Evolutionary conservation across 2,329 filamentous ascomycete species (phyloP), one percentile per base, ranked within the genome.

Genomic region (Botrytis paeoniae): DNA sequence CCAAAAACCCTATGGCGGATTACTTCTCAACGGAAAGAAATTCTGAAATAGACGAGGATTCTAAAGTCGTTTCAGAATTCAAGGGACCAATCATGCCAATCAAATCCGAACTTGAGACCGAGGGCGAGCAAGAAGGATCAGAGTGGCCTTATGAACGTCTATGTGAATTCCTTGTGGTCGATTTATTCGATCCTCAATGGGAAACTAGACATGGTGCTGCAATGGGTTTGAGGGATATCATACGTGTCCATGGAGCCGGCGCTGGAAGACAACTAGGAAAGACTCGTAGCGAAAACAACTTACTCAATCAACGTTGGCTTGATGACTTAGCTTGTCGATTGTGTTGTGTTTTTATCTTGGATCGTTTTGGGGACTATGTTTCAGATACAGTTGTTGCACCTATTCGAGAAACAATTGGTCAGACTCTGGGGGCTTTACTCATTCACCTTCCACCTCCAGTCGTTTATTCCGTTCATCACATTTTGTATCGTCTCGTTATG

Each of bases 341-440:
- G 66, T 95, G 95, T 82, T 97, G 93, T 81, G 95, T 99, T 70
- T 91, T 99, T 79, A 98, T 99, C 91, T 89, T 99, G 25, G 96
- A 99, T 83, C 91, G 95, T 70, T 99, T 99, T 80, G 97, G 95
- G 73, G 96, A 99, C 80, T 99, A 98, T 83, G 96, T 97, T 74
- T 97, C 95, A 8, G 96, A 99, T 82, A 99, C 94, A 70, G 97
- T 97, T 0, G 94, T 99, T 59, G 96, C 96, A 0, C 96, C 96
- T 0, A 98, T 99, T 76, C 88, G 96, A 76, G 96, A 99, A 84
- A 97, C 95, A 0, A 93, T 97, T 59, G 96, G 96, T 63, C 96
- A 99, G 83, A 95, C 95, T 3, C 86, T 99, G 22, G 97, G 95
- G 78, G 94, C 95, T 20, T 89, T 97, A 22, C 85, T 99, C 71